Evolutionary conservation across 2,329 filamentous ascomycete species (phyloP), one percentile per base, ranked within the genome.

Genomic region (Pseudocercospora macadamiae): DNA sequence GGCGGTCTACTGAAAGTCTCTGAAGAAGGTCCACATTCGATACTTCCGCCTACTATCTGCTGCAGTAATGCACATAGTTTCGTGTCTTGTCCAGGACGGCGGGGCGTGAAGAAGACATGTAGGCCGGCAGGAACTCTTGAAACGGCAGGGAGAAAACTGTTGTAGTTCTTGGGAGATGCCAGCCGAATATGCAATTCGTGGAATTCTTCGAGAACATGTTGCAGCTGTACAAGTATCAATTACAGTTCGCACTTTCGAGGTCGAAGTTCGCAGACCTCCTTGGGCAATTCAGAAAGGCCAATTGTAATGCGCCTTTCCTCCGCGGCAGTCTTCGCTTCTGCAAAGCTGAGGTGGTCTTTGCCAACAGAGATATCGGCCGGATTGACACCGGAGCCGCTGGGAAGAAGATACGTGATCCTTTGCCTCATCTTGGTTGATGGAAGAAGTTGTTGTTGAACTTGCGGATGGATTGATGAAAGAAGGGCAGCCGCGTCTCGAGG

Each of bases 301-400:
- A 95, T 76, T 0, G 91, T 96, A 65, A 93, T 75, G 60, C 89
- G 85, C 71, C 95, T 90, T 75, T 97, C 90, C 64, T 90, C 87
- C 12, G 86, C 86, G 18, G 89, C 89, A 51, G 84, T 28, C 5
- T 59, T 74, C 39, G 95, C 73, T 2, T 81, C 82, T 1, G 79
- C 79, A 54, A 96, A 76, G 2, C 80, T 80, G 16, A 89, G 74
- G 8, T 75, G 73, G 47, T 80, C 76, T 42, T 79, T 76, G 44
- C 78, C 77, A 42, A 96, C 75, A 10, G 81, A 74, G 52, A 96
- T 76, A 45, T 84, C 78, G 1, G 83, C 76, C 0, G 89, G 88
- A 53, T 89, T 84, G 62, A 93, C 81, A 2, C 81, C 81, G 56
- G 83, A 78, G 42, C 87, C 84, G n/a, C 83, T 79, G 19, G 83